Evolutionary conservation across 2,329 filamentous ascomycete genomes (phyloP).

Genomic region (Xylariaceae sp.): DNA sequence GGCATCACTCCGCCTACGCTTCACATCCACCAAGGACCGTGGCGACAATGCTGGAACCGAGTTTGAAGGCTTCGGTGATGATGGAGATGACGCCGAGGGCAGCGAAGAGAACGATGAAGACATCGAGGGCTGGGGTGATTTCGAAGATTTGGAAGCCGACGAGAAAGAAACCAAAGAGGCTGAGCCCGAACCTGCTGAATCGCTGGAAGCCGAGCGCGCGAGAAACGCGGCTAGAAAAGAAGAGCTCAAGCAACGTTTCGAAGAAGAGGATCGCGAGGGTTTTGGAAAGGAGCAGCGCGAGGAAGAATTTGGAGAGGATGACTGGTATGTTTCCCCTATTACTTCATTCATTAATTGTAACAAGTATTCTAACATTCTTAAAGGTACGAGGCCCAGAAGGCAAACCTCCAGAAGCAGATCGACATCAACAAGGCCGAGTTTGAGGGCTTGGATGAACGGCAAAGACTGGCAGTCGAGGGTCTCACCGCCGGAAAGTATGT

Average conservation of each 20-base stretch:
- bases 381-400: slow-evolving; percentile 60
- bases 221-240: slow-evolving; percentile 90
- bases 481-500: slow-evolving; percentile 90
- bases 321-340: slow-evolving; percentile 75
- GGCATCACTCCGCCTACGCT: slow-evolving; percentile 66
- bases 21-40: slow-evolving; percentile 62
- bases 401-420: slow-evolving; percentile 87
- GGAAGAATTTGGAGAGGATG: slow-evolving; percentile 90
- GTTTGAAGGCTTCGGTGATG: slow-evolving; percentile 51
- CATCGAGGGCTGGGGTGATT: slow-evolving; percentile 50
- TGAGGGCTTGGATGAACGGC: slow-evolving; percentile 75
- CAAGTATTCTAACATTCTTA: background rate
- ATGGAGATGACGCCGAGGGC: slow-evolving; percentile 62
- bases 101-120: slow-evolving; percentile 15
- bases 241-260: slow-evolving; percentile 88
- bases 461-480: slow-evolving; percentile 80
- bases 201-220: slow-evolving; percentile 80
- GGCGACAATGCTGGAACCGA: slow-evolving; percentile 48
- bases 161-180: slow-evolving; percentile 50
- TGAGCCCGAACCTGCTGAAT: slow-evolving; percentile 40
- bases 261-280: slow-evolving; percentile 96
- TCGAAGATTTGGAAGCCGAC: slow-evolving; percentile 79
- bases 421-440: slow-evolving; percentile 97
- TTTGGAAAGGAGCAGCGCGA: slow-evolving; percentile 63
- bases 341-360: background rate